Base-by-base conservation (phyloP, 2,329 filamentous ascomycete species). In the Talaromyces sp. region DNA sequence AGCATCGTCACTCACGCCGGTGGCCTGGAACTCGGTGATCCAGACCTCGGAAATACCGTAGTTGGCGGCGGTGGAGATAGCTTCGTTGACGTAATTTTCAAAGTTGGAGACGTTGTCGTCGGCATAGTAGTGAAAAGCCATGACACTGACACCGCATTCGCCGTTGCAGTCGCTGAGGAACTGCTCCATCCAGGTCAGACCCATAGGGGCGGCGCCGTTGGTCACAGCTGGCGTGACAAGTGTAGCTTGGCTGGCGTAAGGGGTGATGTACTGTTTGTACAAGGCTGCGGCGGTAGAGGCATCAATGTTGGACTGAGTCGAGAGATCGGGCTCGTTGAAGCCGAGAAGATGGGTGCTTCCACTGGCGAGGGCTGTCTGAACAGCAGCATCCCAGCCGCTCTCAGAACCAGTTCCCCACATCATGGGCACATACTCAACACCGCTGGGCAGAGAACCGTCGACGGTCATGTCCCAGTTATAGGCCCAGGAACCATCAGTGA, bases 261-360 rank as follows among this genome's bases (percentile, higher is more conserved):
- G 73, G 31, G 72, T 73, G 67, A 80, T 75, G 67, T 75, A 73
- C 31, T 71, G 55, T 62, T 67, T 65, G 69, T 77, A 78, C 60
- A 66, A 64, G 13, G 59, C 52, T 53, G 72, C 76, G 19, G 78
- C 78, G 5, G 73, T 70, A 6, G 65, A 32, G 17, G 75, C 69
- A 46, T 68, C 63, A 64, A 80, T 75, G 64, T 69, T 68, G 50
- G 78, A 68, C 66, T 80, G 78, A 1, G 63, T 63, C 57, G 62
- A 13, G n/a, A 71, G 66, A 64, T 81, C 78, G 31, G 78, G 78
- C 65, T 81, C 78, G 68, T 81, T 81, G 72, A 81, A 80, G 31
- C 72, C 74, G 54, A 80, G 66, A 32, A 79, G 70, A 61, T 77
- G 72, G 19, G 63, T 68, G 62, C 68, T 70, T 55, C 73, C 75